Evolutionary conservation across 2,329 filamentous ascomycete species (phyloP), one percentile per base, ranked within the genome.

Genomic region (Coniochaeta ligniaria): DNA sequence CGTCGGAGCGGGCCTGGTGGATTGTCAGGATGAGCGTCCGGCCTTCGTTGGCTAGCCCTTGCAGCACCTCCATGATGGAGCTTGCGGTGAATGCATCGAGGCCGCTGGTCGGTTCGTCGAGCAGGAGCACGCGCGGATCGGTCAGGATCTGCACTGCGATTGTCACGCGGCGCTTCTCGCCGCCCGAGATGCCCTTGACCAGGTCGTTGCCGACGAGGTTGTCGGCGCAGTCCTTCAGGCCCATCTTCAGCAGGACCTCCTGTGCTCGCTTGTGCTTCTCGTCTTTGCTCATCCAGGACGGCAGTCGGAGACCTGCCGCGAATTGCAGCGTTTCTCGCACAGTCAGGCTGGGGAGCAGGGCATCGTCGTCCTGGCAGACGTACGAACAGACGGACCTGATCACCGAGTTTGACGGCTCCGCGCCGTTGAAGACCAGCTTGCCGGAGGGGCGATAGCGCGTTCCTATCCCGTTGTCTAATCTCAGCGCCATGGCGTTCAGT

Each of bases 121-220:
- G 80, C 0, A 93, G 76, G 1, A 93, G 74, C 2, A 93, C 82
- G 1, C 85, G 83, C 1, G 90, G 90, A 62, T 92, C 88, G 0
- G 88, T 92, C 12, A 93, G 77, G 7, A 92, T 86, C 66, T 93
- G 90, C 0, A 92, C 85, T 0, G 89, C 90, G 63, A 93, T 92
- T 2, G 87, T 89, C 6, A 92, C 88, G 60, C 90, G 82, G 2
- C 90, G 81, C 73, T 92, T 92, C 72, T 93, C 89, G 20, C 90
- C 90, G 2, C 90, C 90, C 9, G 88, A 91, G 33, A 93, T 92
- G 0, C 90, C 89, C 70, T 92, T 92, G 65, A 90, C 80, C 4
- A 90, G 72, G 9, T 90, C 87, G 61, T 83, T 88, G 2, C 90
- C 90, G 9, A 93, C 82, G 0, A 92, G 71, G 59, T 89, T 91